Percentiles rank a stretch among this genome's conserved stretches.
phyloP scores from a whole-genome alignment of 2,329 filamentous ascomycete species.

The Clonostachys solani region DNA sequence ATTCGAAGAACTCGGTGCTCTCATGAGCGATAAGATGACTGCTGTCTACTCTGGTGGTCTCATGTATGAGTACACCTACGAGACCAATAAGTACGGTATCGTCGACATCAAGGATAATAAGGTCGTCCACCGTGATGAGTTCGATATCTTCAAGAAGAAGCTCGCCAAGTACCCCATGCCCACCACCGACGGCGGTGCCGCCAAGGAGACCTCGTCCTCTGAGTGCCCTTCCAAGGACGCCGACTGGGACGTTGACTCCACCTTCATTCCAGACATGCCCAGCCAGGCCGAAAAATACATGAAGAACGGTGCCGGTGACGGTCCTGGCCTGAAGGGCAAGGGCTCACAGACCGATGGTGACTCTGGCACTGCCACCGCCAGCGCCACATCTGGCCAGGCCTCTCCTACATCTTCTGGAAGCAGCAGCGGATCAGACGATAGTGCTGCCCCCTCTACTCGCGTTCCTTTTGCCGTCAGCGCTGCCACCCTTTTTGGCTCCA shows the following conservation, averaged over 20 bases:
- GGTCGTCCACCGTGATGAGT: slow-evolving; percentile 58
- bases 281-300: slow-evolving; percentile 46
- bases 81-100: slow-evolving; percentile 76
- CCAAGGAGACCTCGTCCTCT: slow-evolving; percentile 38
- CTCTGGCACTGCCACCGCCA: slow-evolving; percentile 40
- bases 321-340: slow-evolving; percentile 45
- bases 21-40: slow-evolving; percentile 84
- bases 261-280: slow-evolving; percentile 47
- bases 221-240: slow-evolving; percentile 44
- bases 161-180: slow-evolving; percentile 45
- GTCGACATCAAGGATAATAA: slow-evolving; percentile 55
- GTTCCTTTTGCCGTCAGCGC: slow-evolving; percentile 28
- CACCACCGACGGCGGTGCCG: slow-evolving; percentile 43
- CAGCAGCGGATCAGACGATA: slow-evolving; percentile 9
- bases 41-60: slow-evolving; percentile 90
- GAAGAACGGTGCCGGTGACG: slow-evolving; percentile 45
- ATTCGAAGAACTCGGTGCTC: slow-evolving; percentile 73
- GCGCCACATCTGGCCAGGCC: slow-evolving; percentile 23
- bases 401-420: slow-evolving; percentile 13
- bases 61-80: slow-evolving; percentile 89
- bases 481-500: slow-evolving; percentile 25
- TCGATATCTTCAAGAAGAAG: slow-evolving; percentile 45
- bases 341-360: slow-evolving; percentile 50
- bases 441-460: slow-evolving; percentile 19
- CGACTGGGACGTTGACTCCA: slow-evolving; percentile 47